These are phyloP conservation scores for Colletotrichum theobromicola DNA, from an alignment of 2,329 filamentous ascomycete species.

Conservation along the genomic window DNA sequence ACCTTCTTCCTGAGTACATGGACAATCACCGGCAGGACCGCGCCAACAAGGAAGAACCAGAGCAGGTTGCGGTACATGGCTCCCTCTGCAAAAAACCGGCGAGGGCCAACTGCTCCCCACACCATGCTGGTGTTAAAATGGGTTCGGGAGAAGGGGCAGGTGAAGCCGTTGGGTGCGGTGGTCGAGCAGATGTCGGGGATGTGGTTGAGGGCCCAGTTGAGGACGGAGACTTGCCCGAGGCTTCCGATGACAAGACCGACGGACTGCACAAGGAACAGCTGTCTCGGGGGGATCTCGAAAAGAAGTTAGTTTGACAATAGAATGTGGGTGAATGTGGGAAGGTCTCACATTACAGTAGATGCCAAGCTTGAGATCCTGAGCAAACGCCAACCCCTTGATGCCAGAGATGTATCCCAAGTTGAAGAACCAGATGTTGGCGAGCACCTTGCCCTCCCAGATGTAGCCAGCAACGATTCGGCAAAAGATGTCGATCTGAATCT, in stretches of 20 bases:
- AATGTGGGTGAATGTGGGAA: too few relatives aligned
- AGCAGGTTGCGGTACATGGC: conserved; percentile 54
- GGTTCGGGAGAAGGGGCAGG: conserved; percentile 36
- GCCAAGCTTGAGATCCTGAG: conserved; percentile 51
- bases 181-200: conserved; percentile 55
- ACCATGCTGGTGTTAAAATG: conserved; percentile 60
- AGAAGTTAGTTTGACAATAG: background rate
- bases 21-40: conserved; percentile 50
- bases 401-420: conserved; percentile 44
- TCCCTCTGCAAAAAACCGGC: conserved; percentile 57
- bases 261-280: conserved; percentile 47
- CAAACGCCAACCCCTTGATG: conserved; percentile 45
- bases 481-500: conserved; percentile 49
- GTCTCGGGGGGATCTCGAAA: conserved; percentile 42
- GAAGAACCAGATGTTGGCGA: conserved; percentile 43
- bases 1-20: conserved; percentile 36
- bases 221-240: conserved; percentile 46
- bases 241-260: conserved; percentile 48
- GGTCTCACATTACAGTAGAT: conserved; percentile 38
- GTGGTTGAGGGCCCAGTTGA: conserved; percentile 42
- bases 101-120: conserved; percentile 62
- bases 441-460: conserved; percentile 46
- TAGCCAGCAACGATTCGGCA: conserved; percentile 51
- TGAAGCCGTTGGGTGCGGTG: conserved; percentile 52
- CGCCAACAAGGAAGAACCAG: conserved; percentile 60